A percentile compares a stretch with the other conserved stretches of the same genome.
phyloP scores from a whole-genome alignment of 768 basidiomycete species.

The Lentinula lateritia region DNA sequence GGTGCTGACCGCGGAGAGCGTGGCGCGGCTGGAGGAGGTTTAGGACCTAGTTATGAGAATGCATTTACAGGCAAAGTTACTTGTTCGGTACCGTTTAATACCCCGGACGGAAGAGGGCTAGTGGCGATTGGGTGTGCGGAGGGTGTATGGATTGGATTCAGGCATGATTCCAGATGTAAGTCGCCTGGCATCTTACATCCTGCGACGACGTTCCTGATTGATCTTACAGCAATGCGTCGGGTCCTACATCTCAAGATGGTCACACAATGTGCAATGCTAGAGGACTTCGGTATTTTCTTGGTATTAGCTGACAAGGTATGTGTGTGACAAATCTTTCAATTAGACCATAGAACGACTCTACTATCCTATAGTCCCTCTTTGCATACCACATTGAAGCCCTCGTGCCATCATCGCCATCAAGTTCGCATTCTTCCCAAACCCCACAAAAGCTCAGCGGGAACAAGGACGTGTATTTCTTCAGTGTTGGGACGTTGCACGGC shows the following conservation, averaged over 20 bases:
- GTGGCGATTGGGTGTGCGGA: slow-evolving; percentile 94
- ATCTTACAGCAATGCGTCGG: slow-evolving; percentile 73
- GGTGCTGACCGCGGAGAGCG: slow-evolving; percentile 22
- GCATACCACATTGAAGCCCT: slow-evolving; percentile 96
- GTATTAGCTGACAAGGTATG: slow-evolving; percentile 87
- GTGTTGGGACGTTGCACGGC: slow-evolving; percentile 80
- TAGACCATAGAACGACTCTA: neutral
- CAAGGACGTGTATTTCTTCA: slow-evolving; percentile 94
- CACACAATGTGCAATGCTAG: slow-evolving; percentile 92
- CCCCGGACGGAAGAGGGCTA: slow-evolving; percentile 77
- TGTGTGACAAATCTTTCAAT: neutral
- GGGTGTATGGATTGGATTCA: slow-evolving; percentile 95
- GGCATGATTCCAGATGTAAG: slow-evolving; percentile 83
- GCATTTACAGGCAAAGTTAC: slow-evolving; percentile 62
- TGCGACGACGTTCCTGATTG: neutral
- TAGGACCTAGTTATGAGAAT: slow-evolving; percentile 8
- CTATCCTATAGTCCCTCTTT: slow-evolving; percentile 61
- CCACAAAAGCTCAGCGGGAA: slow-evolving; percentile 89
- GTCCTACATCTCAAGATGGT: slow-evolving; percentile 93
- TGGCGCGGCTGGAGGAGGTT: slow-evolving; percentile 4
- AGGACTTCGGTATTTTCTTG: slow-evolving; percentile 94
- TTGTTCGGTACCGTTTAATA: slow-evolving; percentile 71
- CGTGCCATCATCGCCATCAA: slow-evolving; percentile 79
- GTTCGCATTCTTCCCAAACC: slow-evolving; percentile 58
- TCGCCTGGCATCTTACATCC: neutral